Evolutionary conservation across 768 basidiomycete species (phyloP).

Genomic region (Russula griseocarnosa): DNA sequence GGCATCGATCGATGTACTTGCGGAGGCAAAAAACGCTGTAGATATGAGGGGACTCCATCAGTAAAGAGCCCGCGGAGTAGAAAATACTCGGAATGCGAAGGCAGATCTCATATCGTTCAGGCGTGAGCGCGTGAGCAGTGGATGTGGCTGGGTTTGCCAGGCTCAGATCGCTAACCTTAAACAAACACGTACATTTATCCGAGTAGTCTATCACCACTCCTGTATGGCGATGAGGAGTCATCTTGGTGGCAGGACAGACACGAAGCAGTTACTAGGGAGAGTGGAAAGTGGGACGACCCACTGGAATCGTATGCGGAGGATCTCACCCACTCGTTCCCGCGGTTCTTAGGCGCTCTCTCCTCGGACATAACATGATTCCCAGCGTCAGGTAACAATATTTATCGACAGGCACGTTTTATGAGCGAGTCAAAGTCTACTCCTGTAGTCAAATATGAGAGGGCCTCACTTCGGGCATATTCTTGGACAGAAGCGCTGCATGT

Average conservation of each 20-base stretch:
- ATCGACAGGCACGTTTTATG: too few relatives aligned
- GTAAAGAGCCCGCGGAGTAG: background rate
- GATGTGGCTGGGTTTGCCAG: background rate
- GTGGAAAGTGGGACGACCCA: background rate
- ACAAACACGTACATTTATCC: constrained; percentile 14
- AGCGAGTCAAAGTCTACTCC: too few relatives aligned
- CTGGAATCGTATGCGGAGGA: background rate
- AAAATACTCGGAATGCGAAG: background rate
- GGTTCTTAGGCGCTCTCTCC: too few relatives aligned
- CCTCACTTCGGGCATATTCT: too few relatives aligned
- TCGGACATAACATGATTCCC: too few relatives aligned
- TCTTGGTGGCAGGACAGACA: background rate
- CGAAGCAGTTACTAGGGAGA: background rate
- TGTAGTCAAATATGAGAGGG: too few relatives aligned
- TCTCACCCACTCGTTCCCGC: too few relatives aligned
- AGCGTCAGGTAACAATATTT: too few relatives aligned
- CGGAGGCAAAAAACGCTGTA: constrained; percentile 6
- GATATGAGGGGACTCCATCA: background rate
- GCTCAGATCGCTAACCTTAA: background rate
- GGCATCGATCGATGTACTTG: constrained; percentile 1
- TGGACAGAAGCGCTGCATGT: too few relatives aligned
- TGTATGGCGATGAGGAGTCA: constrained; percentile 17
- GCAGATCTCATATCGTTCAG: background rate
- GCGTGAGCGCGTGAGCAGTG: constrained; percentile 2
- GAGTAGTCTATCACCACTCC: constrained; percentile 22